Percentiles rank a stretch among this genome's conserved stretches.
phyloP scores from a whole-genome alignment of 805 yeast species.

The Ogataea methanolica region DNA sequence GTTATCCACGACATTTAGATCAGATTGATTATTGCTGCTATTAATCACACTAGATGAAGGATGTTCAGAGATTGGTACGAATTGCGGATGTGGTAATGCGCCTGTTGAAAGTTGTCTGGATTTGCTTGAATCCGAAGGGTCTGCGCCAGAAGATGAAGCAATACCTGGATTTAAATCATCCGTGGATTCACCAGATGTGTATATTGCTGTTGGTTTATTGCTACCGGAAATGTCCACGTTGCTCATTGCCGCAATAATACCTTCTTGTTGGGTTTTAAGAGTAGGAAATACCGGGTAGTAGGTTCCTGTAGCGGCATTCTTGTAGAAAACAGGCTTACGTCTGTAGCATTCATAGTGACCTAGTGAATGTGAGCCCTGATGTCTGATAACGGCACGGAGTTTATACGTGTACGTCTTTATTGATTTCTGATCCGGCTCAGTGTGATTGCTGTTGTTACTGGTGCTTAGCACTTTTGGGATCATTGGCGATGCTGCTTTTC shows the following conservation, averaged over 20 bases:
- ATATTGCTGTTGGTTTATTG: neutral
- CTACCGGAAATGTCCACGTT: neutral
- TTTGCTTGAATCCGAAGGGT: too few species aligned
- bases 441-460: neutral
- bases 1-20: neutral
- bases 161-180: neutral
- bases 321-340: constrained; percentile 61
- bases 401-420: constrained; percentile 38
- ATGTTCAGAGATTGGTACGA: too few species aligned
- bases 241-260: constrained; percentile 1
- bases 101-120: too few species aligned
- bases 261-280: constrained; percentile 6
- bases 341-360: constrained; percentile 92
- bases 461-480: neutral
- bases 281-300: constrained; percentile 20
- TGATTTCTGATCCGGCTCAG: neutral
- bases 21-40: neutral
- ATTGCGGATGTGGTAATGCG: too few species aligned
- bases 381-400: constrained; percentile 72
- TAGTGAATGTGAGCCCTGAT: constrained; percentile 79
- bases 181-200: neutral
- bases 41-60: too few species aligned
- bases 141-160: too few species aligned
- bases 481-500: neutral
- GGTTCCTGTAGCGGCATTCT: constrained; percentile 28